Conservation (phyloP, 371 early-diverging fungal species). For the Lichtheimia corymbifera region DNA sequence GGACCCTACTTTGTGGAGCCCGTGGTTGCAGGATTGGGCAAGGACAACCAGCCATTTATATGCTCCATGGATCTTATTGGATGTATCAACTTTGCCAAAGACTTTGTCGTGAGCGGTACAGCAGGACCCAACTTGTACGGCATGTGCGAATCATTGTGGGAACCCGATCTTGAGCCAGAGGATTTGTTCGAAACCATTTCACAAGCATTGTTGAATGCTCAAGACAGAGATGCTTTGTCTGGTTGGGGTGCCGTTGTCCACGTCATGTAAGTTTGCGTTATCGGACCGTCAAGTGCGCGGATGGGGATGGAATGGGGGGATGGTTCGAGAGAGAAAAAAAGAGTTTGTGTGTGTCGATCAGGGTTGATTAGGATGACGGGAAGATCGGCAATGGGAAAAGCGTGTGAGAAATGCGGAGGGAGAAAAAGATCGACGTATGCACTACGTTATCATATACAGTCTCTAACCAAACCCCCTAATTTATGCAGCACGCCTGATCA, state of each 20-base stretch:
- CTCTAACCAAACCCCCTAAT: neutral
- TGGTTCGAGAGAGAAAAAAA: neutral
- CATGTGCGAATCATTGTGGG: conserved; percentile 98
- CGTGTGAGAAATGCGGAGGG: neutral
- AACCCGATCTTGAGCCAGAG: conserved; percentile 96
- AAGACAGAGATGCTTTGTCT: conserved; percentile 97
- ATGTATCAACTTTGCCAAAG: conserved; percentile 92
- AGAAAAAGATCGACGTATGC: neutral
- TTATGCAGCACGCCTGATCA: conserved; percentile 74
- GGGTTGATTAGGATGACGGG: too few relatives aligned
- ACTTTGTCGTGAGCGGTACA: conserved; percentile 98
- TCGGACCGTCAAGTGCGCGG: neutral
- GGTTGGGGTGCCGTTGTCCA: conserved; percentile 99
- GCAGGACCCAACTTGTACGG: conserved; percentile 92
- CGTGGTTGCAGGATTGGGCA: conserved; percentile 95
- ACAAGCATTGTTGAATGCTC: conserved; percentile 96
- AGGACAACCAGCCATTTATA: conserved; percentile 91
- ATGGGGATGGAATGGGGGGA: neutral
- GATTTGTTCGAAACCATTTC: conserved; percentile 97
- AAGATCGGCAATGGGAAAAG: too few relatives aligned
- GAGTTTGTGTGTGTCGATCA: too few relatives aligned
- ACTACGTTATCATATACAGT: neutral
- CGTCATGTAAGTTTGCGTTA: conserved; percentile 67
- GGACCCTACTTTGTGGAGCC: conserved; percentile 97
- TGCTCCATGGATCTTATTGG: conserved; percentile 98